Percentiles rank a stretch among this genome's conserved stretches.
phyloP scores from a whole-genome alignment of 768 basidiomycete species.

The Chalciporus sphaerocephalus region DNA sequence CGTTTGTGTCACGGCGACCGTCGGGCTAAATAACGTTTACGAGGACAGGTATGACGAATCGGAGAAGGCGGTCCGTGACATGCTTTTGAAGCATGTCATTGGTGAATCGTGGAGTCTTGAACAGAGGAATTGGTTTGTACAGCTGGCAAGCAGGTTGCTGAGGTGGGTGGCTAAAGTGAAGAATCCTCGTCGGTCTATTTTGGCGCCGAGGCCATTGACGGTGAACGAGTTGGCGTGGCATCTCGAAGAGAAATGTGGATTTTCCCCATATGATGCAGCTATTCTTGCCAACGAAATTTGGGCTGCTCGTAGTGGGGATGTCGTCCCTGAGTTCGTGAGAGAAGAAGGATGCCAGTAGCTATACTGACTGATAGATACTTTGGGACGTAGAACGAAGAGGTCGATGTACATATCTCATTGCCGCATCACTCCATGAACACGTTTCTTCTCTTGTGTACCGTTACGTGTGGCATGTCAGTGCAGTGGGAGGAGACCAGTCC shows the following conservation, averaged over 20 bases:
- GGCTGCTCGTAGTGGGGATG: constrained; percentile 10
- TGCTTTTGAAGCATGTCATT: constrained; percentile 19
- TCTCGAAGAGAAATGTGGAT: constrained; percentile 14
- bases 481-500: too few relatives aligned
- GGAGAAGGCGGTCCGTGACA: constrained; percentile 18
- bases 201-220: constrained; percentile 6
- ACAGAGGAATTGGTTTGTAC: constrained; percentile 17
- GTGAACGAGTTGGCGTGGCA: constrained; percentile 12
- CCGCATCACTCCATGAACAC: too few relatives aligned
- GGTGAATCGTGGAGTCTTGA: constrained; percentile 20
- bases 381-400: too few relatives aligned
- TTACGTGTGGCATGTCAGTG: too few relatives aligned
- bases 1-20: constrained; percentile 32
- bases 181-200: background rate
- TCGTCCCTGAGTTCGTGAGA: constrained; percentile 7
- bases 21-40: constrained; percentile 16
- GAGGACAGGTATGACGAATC: constrained; percentile 27
- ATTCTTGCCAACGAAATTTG: constrained; percentile 17
- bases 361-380: too few relatives aligned
- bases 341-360: background rate
- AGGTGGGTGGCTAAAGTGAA: constrained; percentile 15
- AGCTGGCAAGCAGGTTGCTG: constrained; percentile 19
- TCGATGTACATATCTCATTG: too few relatives aligned
- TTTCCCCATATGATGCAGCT: constrained; percentile 12
- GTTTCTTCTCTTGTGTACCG: too few relatives aligned